Base-by-base conservation (phyloP, 2,329 filamentous ascomycete genomes). In the Hypoxylon sp. region DNA sequence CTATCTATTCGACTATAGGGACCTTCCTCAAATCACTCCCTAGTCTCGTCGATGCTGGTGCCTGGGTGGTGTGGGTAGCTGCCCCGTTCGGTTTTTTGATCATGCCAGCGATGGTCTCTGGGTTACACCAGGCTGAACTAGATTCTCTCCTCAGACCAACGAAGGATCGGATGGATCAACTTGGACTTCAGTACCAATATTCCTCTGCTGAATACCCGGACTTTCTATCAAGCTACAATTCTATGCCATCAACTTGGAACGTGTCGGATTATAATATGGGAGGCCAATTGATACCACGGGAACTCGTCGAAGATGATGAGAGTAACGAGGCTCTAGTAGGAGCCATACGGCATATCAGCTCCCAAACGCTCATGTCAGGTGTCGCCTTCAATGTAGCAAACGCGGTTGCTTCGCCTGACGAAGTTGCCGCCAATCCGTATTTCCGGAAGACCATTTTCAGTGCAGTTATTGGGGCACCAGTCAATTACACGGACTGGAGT, bases 251-350 rank as follows among this genome's bases (percentile, higher is more conserved):
- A 0, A 53, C 29, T 9, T 71, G 58, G 61, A 73, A 71, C n/a
- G 71, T 71, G 8, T 70, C 66, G 0, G 69, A 73, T 26, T 47
- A 68, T 22, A 67, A 68, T 42, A 1, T 60, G 2, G 71, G 71
- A 6, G 59, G 69, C 24, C 58, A 69, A 4, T 47, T 70, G 5
- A 68, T 71, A 17, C 52, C 70, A 26, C 63, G 70, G 5, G 11
- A 37, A 2, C 55, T 73, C 10, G 70, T 63, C 4, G 39, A 53
- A 17, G 42, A 53, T 19, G 13, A 55, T 6, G 37, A 65, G 3
- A 52, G 53, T 29, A 64, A 42, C 13, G 42, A 55, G n/a, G 53
- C 22, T 10, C 37, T 73, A 3, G 52, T 73, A 3, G 44, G 47
- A 1, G 66, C 63, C 1, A 65, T 72, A 14, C 62, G 66, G 3